Evolutionary conservation across 2,329 filamentous ascomycete species (phyloP).

Genomic region (Penicillium sp.): DNA sequence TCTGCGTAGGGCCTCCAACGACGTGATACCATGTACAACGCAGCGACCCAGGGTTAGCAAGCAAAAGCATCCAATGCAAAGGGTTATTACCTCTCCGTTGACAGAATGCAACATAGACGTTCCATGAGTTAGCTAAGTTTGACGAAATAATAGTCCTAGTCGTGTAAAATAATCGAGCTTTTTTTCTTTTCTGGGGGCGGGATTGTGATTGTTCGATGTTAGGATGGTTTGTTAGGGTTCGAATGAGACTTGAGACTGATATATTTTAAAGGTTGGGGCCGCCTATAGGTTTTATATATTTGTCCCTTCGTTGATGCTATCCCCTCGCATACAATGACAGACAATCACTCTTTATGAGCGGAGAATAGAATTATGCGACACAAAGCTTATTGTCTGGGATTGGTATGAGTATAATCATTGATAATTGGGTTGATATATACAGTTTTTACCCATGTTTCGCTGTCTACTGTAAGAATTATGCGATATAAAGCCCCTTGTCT

Average conservation of each 20-base stretch:
- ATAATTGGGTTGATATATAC: not conserved
- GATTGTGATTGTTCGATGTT: no score
- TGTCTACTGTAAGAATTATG: not conserved
- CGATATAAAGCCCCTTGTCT: not conserved
- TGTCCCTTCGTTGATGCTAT: not conserved
- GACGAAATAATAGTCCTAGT: not conserved
- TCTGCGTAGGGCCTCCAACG: not conserved
- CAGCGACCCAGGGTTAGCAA: not conserved
- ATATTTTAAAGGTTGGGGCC: not conserved
- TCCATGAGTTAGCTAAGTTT: not conserved
- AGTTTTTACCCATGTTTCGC: no score
- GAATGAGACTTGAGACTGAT: not conserved
- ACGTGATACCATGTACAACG: conserved; percentile 1
- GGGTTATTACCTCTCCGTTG: not conserved
- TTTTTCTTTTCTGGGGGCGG: not conserved
- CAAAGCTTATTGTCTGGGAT: not conserved
- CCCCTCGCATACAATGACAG: not conserved
- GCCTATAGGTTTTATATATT: not conserved
- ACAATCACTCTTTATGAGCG: not conserved
- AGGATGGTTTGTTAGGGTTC: not conserved
- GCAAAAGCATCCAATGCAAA: conserved; percentile 1
- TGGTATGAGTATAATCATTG: not conserved
- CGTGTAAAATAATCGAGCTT: not conserved
- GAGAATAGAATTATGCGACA: not conserved
- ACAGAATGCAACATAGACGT: not conserved